Evolutionary conservation across 306 rosid genomes (phyloP).

Genomic region (Dicorynia guianensis): DNA sequence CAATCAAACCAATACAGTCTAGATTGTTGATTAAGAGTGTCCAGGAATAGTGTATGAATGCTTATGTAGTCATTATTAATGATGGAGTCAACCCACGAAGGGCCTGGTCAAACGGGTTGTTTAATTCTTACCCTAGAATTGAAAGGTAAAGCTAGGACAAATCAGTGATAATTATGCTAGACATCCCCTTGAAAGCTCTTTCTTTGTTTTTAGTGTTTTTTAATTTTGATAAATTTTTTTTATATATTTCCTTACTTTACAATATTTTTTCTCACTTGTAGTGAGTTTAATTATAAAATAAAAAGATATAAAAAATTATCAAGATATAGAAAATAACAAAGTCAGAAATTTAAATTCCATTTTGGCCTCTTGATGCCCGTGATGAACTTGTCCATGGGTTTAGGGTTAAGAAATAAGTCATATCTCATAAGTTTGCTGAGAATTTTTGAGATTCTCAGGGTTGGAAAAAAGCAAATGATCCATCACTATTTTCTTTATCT

Average conservation of each 20-base stretch:
- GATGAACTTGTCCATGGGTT: conserved; percentile 44
- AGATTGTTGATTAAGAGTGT: background rate
- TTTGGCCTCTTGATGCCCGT: background rate
- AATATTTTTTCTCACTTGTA: no score
- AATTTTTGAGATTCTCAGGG: background rate
- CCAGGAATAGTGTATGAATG: conserved; percentile 23
- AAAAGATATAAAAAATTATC: no score
- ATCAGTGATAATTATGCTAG: background rate
- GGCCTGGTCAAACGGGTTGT: conserved; percentile 47
- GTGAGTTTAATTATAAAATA: no score
- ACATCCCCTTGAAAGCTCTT: conserved; percentile 14
- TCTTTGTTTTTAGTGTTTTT: background rate
- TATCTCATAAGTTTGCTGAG: background rate
- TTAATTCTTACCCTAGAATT: conserved; percentile 13
- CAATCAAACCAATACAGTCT: background rate
- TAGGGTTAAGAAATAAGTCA: conserved; percentile 24
- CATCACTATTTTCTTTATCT: background rate
- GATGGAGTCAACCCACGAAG: conserved; percentile 41
- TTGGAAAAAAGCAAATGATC: background rate
- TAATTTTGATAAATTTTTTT: no score
- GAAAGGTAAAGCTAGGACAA: conserved; percentile 7
- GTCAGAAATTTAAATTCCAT: no score
- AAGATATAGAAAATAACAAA: no score
- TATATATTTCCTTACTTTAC: no score
- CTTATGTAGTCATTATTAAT: background rate